Conservation (phyloP, 495 filamentous ascomycete genomes). For the Penicillium ochrochloron region DNA sequence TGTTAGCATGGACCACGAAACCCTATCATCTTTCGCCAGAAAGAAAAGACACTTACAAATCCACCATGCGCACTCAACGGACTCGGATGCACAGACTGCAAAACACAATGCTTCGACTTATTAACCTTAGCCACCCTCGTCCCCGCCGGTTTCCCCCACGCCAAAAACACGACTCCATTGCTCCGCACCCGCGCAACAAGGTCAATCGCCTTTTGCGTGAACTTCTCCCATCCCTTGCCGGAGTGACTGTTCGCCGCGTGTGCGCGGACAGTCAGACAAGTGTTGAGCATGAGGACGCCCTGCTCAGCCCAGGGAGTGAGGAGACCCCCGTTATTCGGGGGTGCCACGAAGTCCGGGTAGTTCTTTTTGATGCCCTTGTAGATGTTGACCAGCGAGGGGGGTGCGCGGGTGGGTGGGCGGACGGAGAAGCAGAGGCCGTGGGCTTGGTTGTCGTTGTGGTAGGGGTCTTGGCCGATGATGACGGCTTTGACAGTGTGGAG, state of each 20-base stretch:
- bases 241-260: conserved; percentile 84
- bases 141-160: conserved; percentile 84
- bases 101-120: conserved; percentile 69
- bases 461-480: conserved; percentile 94
- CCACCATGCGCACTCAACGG: conserved; percentile 80
- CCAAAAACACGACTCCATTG: conserved; percentile 88
- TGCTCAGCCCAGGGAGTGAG: conserved; percentile 92
- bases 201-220: conserved; percentile 91
- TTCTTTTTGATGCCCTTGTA: conserved; percentile 84
- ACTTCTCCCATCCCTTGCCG: conserved; percentile 84
- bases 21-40: neutral
- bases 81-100: conserved; percentile 89
- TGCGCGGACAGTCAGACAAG: conserved; percentile 87
- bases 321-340: conserved; percentile 76
- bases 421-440: conserved; percentile 96
- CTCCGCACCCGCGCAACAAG: conserved; percentile 74
- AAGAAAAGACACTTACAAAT: conserved; percentile 52
- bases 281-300: conserved; percentile 90
- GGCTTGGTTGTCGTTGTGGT: conserved; percentile 94
- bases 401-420: conserved; percentile 82
- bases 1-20: neutral
- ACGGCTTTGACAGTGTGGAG: conserved; percentile 84
- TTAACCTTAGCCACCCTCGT: conserved; percentile 75
- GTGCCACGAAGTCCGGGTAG: conserved; percentile 77
- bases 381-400: conserved; percentile 88